Percentiles rank a stretch among this genome's conserved stretches.
Conservation (phyloP, 2,329 filamentous ascomycete genomes). For the Triangularia verruculosa region DNA sequence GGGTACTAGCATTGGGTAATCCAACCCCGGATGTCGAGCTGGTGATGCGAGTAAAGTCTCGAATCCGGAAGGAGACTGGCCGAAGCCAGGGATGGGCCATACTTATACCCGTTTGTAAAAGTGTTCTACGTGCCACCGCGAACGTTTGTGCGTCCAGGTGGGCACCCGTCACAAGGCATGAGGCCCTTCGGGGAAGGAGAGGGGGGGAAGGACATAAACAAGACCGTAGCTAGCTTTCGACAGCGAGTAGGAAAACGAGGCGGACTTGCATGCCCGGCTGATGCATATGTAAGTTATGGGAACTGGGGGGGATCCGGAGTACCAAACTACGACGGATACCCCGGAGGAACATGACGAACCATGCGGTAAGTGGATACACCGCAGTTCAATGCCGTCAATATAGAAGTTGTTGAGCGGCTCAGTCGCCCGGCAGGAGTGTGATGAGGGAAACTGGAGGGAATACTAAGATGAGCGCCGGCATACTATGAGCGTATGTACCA, state of each 20-base stretch:
- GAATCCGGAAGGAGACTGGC: not conserved
- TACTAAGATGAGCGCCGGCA: not conserved
- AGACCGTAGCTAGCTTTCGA: not conserved
- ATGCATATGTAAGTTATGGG: not conserved
- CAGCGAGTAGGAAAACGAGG: constrained; percentile 17
- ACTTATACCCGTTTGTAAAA: constrained; percentile 1
- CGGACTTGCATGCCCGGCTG: constrained; percentile 3
- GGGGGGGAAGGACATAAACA: not conserved
- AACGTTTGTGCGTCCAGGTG: not conserved
- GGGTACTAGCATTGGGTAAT: constrained; percentile 22
- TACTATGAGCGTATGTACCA: not conserved
- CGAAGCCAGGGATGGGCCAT: not conserved
- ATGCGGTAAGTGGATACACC: not conserved
- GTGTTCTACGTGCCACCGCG: not conserved
- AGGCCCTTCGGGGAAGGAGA: not conserved
- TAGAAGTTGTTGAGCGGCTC: not conserved
- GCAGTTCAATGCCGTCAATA: not conserved
- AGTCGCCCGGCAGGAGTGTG: not conserved
- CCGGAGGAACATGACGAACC: not conserved
- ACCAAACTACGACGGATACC: not conserved
- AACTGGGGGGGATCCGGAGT: not conserved
- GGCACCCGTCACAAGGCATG: not conserved
- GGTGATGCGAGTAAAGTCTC: not conserved
- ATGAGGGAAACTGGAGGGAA: not conserved
- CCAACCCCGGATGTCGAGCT: not conserved